These are phyloP conservation scores for Chaetomiaceae sp. DNA, from an alignment of 2,329 filamentous ascomycete species.

Conservation along the genomic window DNA sequence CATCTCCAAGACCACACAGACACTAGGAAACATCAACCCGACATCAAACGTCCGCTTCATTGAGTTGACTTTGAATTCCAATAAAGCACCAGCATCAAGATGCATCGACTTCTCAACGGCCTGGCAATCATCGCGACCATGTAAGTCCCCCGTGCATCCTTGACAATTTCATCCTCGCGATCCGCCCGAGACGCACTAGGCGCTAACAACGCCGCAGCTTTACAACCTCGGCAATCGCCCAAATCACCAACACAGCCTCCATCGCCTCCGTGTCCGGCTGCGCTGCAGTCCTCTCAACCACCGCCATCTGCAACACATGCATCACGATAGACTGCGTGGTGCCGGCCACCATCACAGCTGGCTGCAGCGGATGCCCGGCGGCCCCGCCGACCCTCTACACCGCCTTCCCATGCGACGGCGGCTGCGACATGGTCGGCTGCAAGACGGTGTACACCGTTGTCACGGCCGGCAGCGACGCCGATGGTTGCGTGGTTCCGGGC, in stretches of 20 bases:
- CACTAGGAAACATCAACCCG: no score
- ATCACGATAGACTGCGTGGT: conserved; percentile 19
- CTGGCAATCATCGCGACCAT: background rate
- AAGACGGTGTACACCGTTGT: conserved; percentile 16
- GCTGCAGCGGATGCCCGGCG: conserved; percentile 16
- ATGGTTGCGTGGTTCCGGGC: no score
- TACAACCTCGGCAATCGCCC: background rate
- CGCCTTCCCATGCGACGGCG: conserved; percentile 16
- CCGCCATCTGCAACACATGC: conserved; percentile 20
- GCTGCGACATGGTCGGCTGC: conserved; percentile 19
- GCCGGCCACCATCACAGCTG: conserved; percentile 17
- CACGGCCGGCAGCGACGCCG: conserved; percentile 6
- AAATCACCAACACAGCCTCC: conserved; percentile 1
- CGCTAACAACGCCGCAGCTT: background rate
- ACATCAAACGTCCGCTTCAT: no score
- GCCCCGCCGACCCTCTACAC: conserved; percentile 16
- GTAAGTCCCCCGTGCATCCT: conserved; percentile 9
- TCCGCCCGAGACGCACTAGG: background rate
- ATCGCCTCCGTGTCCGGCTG: conserved; percentile 17
- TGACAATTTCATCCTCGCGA: background rate
- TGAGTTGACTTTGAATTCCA: no score
- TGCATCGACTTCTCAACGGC: background rate
- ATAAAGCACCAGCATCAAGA: background rate
- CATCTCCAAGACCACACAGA: no score
- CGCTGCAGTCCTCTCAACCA: conserved; percentile 20